Base-by-base conservation (phyloP, 2,329 filamentous ascomycete genomes). In the Fusarium solani-melongenae region DNA sequence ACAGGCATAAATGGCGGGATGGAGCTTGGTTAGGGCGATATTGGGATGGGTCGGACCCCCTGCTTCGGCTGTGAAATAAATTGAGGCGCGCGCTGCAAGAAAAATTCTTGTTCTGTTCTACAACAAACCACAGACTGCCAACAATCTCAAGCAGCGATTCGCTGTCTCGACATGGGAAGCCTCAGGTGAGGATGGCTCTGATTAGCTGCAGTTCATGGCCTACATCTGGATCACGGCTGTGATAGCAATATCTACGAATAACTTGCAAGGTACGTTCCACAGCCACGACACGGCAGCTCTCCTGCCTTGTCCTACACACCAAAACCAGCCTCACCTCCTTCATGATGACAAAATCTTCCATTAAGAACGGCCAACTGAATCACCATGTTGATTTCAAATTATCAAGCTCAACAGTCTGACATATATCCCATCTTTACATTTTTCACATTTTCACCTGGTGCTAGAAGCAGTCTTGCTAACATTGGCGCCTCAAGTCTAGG, bases 281-380 rank as follows among this genome's bases (percentile, higher is more conserved):
- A 51, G 41, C 36, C 44, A 71, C 61, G 60, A 60, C 70, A 71
- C 55, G 56, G 46, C 58, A 57, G 49, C 64, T 76, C 22, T 74
- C 58, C 73, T 39, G 66, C 66, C 31, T 60, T 70, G 49, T 64
- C 64, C 63, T 61, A 66, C 74, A 57, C 61, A 31, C 31, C 36
- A 46, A 44, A 51, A 51, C 24, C 39, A 27, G 64, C 49, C 62
- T 72, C 29, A 53, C 62, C 27, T 58, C 44, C 61, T 67, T 58
- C 53, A 83, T 89, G 88, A 91, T 91, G 88, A 91, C 82, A 84
- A 69, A 84, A 75, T 79, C 84, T 88, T 82, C 79, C 85, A 84
- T 88, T 89, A 90, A 90, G 88, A 91, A 91, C 89, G 88, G 88
- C 89, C 89, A 90, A 89, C 89, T 87, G 87, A 91, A 90, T 83